Evolutionary conservation across 2,329 filamentous ascomycete genomes (phyloP), one percentile per base, ranked within the genome.

Genomic region (Fusarium beomiforme): DNA sequence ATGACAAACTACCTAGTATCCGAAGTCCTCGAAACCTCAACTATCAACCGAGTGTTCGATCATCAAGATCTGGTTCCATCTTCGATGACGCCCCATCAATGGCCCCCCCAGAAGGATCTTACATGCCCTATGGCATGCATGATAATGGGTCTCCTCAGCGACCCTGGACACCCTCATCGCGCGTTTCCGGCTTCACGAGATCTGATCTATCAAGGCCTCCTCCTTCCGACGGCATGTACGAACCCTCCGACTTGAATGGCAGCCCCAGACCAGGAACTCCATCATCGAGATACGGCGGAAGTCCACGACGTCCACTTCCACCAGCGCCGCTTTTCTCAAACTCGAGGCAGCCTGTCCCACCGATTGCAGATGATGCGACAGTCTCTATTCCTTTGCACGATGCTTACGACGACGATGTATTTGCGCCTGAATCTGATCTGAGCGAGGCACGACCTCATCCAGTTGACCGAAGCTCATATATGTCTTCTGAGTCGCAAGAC

Each of bases 231-330:
- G 84, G 91, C 26, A 87, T 90, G 7, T 98, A 96, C 80, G 96
- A 98, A 80, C 93, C 94, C 1, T 87, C 91, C 24, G 95, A 98
- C 75, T 82, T 98, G 64, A 95, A 98, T 77, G 96, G 96, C 51
- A 95, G 90, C 68, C 95, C 96, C 10, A 86, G 96, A 64, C 95
- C 96, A 3, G 95, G 95, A 8, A 98, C 95, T 1, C 94, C 95
- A 3, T 94, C 94, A 1, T 95, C 94, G 4, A 88, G 90, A 79
- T 98, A 98, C 79, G 93, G 94, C 23, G 93, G 94, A 6, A 97
- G 94, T 78, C 93, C 95, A 14, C 89, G 94, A 73, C 88, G 95
- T 60, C 95, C 95, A 6, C 85, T 98, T 34, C 96, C 96, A 5
- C 94, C 94, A 0, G 93, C 94, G 33, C 96, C 96, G 7, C 85